Base-by-base conservation (phyloP, 371 early-diverging fungal genomes). In the Mortierella sp. region DNA sequence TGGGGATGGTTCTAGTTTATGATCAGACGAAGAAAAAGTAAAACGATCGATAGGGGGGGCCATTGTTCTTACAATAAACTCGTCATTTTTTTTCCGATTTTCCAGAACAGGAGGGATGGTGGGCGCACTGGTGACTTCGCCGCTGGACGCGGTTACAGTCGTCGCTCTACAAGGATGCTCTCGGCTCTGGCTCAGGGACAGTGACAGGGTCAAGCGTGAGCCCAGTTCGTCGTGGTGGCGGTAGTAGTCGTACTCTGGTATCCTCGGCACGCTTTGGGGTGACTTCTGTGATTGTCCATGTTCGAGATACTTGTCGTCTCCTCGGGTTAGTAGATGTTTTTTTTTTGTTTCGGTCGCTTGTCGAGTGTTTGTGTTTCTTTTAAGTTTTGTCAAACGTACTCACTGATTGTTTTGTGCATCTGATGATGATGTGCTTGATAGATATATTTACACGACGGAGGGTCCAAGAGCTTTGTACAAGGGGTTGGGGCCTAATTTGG, bases 401-500 rank as follows among this genome's bases (percentile, higher is more conserved):
- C 52, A 50, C 14, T 2, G 4, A 10, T 19, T 10, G 16, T 11
- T 50, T 14, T 55, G n/a, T 3, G n/a, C n/a, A n/a, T n/a, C n/a
- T n/a, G 42, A 38, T 68, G 63, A 4, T 54, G 71, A 89, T 76
- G 11, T 11, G 48, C 3, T 13, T 16, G 16, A 16, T 50, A 94
- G 95, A 2, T 89, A 90, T 1, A 95, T 97, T 16, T 94, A 95
- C 55, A 88, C 91, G 42, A 89, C 91, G 14, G 98, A 98, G 88
- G 99, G 99, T 9, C 84, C 96, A 13, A 88, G 93, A 1, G 99
- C 96, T 8, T 92, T 97, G 76, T 99, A 96, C 89, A 96, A 97
- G 76, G 99, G 99, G 1, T 82, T 99, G 31, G 98, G 98, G 0
- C 98, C 99, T 8, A 97, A 96, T 72, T 87, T 99, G 10, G 91